A percentile compares a stretch with the other conserved stretches of the same genome.
Evolutionary conservation across 2,329 filamentous ascomycete genomes (phyloP).

Genomic region (Herpotrichia juniperi): DNA sequence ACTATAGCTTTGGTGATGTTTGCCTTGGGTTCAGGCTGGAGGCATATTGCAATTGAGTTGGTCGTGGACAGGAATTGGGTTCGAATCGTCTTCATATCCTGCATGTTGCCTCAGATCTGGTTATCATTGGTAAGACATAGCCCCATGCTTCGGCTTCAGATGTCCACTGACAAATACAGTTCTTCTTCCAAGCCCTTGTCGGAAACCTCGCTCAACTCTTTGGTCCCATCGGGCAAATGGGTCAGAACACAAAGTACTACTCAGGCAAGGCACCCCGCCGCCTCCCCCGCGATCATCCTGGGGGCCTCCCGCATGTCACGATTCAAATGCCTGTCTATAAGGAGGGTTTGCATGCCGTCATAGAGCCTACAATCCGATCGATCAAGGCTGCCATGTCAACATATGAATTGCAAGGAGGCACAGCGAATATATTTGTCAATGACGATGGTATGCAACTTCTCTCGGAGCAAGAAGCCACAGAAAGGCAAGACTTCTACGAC

Average conservation of each 20-base stretch:
- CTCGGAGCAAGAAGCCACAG: constrained; percentile 50
- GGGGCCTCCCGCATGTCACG: constrained; percentile 68
- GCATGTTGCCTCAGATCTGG: constrained; percentile 63
- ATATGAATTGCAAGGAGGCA: constrained; percentile 63
- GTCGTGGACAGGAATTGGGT: constrained; percentile 59
- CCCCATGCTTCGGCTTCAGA: neutral
- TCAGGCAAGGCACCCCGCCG: constrained; percentile 62
- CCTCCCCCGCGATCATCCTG: constrained; percentile 64
- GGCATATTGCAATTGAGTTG: constrained; percentile 61
- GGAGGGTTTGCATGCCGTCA: constrained; percentile 77
- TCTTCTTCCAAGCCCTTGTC: constrained; percentile 38
- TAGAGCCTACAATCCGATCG: constrained; percentile 76
- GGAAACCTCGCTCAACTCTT: constrained; percentile 62
- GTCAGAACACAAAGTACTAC: constrained; percentile 80
- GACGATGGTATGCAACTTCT: constrained; percentile 72
- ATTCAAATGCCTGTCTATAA: constrained; percentile 91
- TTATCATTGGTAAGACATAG: constrained; percentile 55
- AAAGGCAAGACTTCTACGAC: constrained; percentile 56
- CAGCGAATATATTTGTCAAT: constrained; percentile 71
- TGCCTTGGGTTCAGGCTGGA: constrained; percentile 64
- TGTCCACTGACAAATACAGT: constrained; percentile 21
- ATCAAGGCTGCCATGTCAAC: constrained; percentile 70
- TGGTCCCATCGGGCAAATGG: constrained; percentile 75
- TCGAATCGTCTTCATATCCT: constrained; percentile 61
- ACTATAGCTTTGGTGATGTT: constrained; percentile 60